phyloP scores from a whole-genome alignment of 1,284 basidiomycete species.

The Sanghuangporus weigelae region DNA sequence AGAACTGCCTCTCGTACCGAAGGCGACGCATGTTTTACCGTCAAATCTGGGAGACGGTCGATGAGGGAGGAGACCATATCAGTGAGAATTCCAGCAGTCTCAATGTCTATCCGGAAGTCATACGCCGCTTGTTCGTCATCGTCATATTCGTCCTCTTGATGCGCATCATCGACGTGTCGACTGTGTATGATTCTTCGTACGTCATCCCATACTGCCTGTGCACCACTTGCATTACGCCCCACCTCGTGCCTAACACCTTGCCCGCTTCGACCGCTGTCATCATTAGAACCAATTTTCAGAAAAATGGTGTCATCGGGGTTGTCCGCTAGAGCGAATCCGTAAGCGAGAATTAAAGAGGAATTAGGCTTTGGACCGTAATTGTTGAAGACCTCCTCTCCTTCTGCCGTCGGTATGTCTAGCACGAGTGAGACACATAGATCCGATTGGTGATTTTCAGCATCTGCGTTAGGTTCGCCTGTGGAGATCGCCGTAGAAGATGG shows the following conservation, averaged over 20 bases:
- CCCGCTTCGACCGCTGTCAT: conserved; percentile 23
- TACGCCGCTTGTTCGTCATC: not conserved
- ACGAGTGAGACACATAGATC: conserved; percentile 32
- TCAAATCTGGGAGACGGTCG: conserved; percentile 4
- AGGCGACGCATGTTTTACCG: not conserved
- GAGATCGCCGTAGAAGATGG: not conserved
- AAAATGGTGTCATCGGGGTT: conserved; percentile 85
- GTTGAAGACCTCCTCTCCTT: conserved; percentile 72
- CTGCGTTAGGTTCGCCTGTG: not conserved
- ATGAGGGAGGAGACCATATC: conserved; percentile 14
- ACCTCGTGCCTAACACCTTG: conserved; percentile 45
- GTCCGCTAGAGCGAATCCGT: conserved; percentile 72
- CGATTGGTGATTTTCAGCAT: conserved; percentile 6
- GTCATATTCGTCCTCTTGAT: conserved; percentile 19
- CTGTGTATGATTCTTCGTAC: conserved; percentile 41
- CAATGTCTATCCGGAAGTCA: conserved; percentile 2
- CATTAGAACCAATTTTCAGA: conserved; percentile 60
- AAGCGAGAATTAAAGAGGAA: conserved; percentile 81
- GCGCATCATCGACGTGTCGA: conserved; percentile 23
- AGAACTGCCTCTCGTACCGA: conserved; percentile 4
- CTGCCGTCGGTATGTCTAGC: conserved; percentile 37
- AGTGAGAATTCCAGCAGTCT: conserved; percentile 9
- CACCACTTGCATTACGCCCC: conserved; percentile 48
- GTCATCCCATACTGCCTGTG: conserved; percentile 56
- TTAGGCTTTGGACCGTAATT: conserved; percentile 87